Evolutionary conservation across 352 stramenopile genomes (phyloP), one percentile per base, ranked within the genome.

Genomic region (Globisporangium irregulare): DNA sequence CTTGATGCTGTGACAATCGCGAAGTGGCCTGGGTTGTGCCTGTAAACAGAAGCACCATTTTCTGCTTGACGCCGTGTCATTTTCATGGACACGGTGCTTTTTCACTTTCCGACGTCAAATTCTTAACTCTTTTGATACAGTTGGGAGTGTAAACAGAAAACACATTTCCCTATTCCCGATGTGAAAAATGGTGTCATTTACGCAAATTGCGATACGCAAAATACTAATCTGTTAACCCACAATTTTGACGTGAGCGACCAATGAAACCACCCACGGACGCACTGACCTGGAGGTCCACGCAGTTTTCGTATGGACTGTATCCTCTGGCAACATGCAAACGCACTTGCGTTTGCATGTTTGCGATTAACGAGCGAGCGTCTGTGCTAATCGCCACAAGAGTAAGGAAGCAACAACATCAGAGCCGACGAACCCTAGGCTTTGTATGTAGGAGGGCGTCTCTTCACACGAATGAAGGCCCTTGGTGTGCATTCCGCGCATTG

Each of bases 41-140:
- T 36, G 32, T 63, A 63, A 63, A 53, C 58, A 63, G n/a, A 63
- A 59, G 54, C 14, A 12, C 0, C 24, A 38, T 8, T 34, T 59
- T 32, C 20, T 2, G 0, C 0, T 12, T 12, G 0, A 20, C 43
- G 43, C n/a, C 6, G 43, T 3, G 20, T 4, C 53, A 59, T 29
- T 59, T 59, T 59, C 51, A 20, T 4, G 10, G 20, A 36, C 2
- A 3, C 51, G 51, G 20, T 18, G 7, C 3, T 1, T 10, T 58
- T 27, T 18, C n/a, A 6, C 3, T 63, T 38, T 53, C 12, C 58
- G 58, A 63, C 1, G 36, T 59, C 9, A 7, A 58, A 34, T 15
- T 10, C 5, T 8, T 20, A 3, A 3, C 24, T 27, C 14, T 59
- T 36, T 20, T 3, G 7, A 29, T 20, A 18, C 3, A 8, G 1